Evolutionary conservation across 2,329 filamentous ascomycete species (phyloP), one percentile per base, ranked within the genome.

Genomic region (Xylariaceae sp.): DNA sequence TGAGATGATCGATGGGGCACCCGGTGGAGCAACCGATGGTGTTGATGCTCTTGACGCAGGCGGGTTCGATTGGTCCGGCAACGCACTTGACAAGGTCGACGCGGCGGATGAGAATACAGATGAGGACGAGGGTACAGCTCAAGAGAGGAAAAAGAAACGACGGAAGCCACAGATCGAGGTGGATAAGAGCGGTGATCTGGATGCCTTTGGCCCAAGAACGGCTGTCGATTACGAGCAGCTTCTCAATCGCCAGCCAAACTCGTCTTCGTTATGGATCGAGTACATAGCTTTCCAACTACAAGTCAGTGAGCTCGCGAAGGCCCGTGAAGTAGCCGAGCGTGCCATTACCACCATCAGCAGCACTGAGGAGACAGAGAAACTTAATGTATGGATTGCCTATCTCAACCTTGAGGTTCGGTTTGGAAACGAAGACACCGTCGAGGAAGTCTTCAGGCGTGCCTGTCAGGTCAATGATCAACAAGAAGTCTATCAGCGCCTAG

Each of bases 221-320:
- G 84, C 90, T 16, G 90, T 89, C 60, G 96, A 99, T 74, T 99
- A 92, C 73, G 96, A 99, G 76, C 89, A 95, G 65, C 86, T 97
- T 20, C 84, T 99, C 42, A 85, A 99, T 20, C 91, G 92, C 53
- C 90, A 96, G 71, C 92, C 95, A 2, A 92, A 98, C 75, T 93
- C 90, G n/a, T 96, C 93, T 0, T 81, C 89, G 59, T 83, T 98
- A 23, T 99, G 95, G 95, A 90, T 97, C 52, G 85, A 91, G 63
- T 99, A 99, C 77, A 98, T 99, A 91, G 92, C 93, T n/a, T 96
- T 96, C 82, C 91, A 98, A 75, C 88, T 97, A 73, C 89, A 96
- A 70, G 84, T 96, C 50, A 91, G 91, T 70, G 95, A 99, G 75
- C 81, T 96, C 19, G 86, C 88, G 59, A 95, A 92, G 74, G 93